phyloP scores from a whole-genome alignment of 169 alveolate species.

The Eimeria falciformis region DNA sequence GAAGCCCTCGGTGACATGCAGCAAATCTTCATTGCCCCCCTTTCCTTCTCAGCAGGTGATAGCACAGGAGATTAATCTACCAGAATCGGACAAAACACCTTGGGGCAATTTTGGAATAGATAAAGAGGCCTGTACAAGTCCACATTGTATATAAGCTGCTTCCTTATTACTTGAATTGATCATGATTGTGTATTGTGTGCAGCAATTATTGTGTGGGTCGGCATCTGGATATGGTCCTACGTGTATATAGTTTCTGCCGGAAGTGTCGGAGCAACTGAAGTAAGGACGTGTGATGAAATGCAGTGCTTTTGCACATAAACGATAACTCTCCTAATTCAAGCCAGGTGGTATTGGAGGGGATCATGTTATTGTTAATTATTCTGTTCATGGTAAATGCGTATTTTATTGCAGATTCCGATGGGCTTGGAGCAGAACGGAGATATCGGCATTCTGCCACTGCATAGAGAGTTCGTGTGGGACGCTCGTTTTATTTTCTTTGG shows the following conservation, averaged over 20 bases:
- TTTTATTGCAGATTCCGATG: slow-evolving; percentile 65
- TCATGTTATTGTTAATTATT: neutral
- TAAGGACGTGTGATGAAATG: neutral
- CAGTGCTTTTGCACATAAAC: neutral
- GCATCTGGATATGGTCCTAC: slow-evolving; percentile 69
- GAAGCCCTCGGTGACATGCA: slow-evolving; percentile 72
- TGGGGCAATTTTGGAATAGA: no score
- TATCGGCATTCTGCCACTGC: slow-evolving; percentile 62
- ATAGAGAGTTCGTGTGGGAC: slow-evolving; percentile 75
- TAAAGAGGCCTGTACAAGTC: no score
- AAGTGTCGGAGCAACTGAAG: slow-evolving; percentile 56
- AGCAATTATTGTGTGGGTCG: slow-evolving; percentile 63
- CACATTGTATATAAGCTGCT: no score
- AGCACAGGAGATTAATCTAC: no score
- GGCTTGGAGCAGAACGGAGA: slow-evolving; percentile 77
- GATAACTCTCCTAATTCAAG: neutral
- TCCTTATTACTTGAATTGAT: no score
- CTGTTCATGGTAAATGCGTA: no score
- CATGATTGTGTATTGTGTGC: neutral
- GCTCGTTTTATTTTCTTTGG: slow-evolving; percentile 69
- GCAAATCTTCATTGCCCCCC: slow-evolving; percentile 70
- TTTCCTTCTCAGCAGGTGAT: slow-evolving; percentile 62
- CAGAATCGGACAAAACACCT: no score
- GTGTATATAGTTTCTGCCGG: slow-evolving; percentile 72
- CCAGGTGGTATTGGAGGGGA: neutral